A percentile compares a stretch with the other conserved stretches of the same genome.
Evolutionary conservation across 2,329 filamentous ascomycete genomes (phyloP).

Genomic region (Drechmeria coniospora): DNA sequence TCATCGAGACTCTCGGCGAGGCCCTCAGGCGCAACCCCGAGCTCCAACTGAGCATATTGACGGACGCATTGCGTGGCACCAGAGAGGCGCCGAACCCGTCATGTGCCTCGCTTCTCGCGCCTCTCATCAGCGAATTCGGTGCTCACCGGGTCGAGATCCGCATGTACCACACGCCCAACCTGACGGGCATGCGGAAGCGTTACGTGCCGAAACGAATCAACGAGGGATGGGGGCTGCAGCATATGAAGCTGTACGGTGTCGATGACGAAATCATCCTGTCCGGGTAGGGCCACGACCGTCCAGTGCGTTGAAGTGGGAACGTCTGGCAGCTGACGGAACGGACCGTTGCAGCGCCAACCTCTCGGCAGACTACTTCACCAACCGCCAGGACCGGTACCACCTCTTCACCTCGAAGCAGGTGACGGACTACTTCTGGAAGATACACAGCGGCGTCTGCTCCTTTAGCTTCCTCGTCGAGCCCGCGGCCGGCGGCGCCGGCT

Average conservation of each 20-base stretch:
- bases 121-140: slow-evolving; percentile 74
- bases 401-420: slow-evolving; percentile 67
- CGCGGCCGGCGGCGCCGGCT: slow-evolving; percentile 36
- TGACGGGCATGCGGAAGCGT: slow-evolving; percentile 74
- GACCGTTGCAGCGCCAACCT: slow-evolving; percentile 55
- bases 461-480: slow-evolving; percentile 72
- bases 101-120: slow-evolving; percentile 74
- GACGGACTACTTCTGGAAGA: slow-evolving; percentile 64
- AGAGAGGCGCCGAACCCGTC: slow-evolving; percentile 76
- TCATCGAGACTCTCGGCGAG: slow-evolving; percentile 64
- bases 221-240: slow-evolving; percentile 94
- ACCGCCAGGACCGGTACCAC: slow-evolving; percentile 89
- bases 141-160: slow-evolving; percentile 73
- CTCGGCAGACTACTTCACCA: slow-evolving; percentile 88
- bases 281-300: slow-evolving; percentile 36
- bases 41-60: slow-evolving; percentile 75
- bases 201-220: slow-evolving; percentile 82
- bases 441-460: slow-evolving; percentile 63
- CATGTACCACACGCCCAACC: slow-evolving; percentile 96
- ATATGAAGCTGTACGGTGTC: slow-evolving; percentile 96
- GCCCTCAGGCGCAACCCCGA: slow-evolving; percentile 60
- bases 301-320: slow-evolving; percentile 47
- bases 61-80: slow-evolving; percentile 81
- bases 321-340: too few species aligned
- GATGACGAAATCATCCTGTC: slow-evolving; percentile 94